Base-by-base conservation (phyloP, 352 stramenopile species). In the Globisporangium cederbergense region DNA sequence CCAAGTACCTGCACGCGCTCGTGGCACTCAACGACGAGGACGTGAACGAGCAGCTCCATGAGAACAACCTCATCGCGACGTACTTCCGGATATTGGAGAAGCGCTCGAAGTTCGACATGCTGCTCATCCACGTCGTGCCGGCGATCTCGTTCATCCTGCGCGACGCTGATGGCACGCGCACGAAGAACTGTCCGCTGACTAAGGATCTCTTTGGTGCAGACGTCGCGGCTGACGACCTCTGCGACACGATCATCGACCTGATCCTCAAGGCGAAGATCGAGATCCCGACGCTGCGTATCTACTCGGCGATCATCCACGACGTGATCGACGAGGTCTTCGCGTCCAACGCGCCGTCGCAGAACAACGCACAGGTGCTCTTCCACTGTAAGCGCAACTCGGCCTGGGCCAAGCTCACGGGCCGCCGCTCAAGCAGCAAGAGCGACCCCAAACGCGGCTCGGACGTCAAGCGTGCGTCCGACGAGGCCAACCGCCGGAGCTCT, bases 91-190 rank as follows among this genome's bases (percentile, higher is more conserved):
- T 90, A 40, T 63, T 95, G 11, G 75, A 86, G 59, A 75, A 77
- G 20, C 84, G 85, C 18, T 79, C 87, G 55, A 78, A 75, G 25
- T 93, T 92, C 40, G 87, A 95, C 55, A 95, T 95, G 87, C 72
- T 95, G 28, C 72, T 93, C n/a, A 93, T 95, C 55, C 87, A 93
- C 69, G 72, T 91, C 52, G 79, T 95, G 6, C 86, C 87, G 1
- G 81, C 84, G 1, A 80, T 95, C 28, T 83, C 83, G 11, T 95
- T 90, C 61, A 78, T 95, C 57, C 65, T 95, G 46, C 83, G 81
- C 38, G 87, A 95, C 72, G 75, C 70, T 11, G 85, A 93, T 42
- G 76, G 73, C 18, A 76, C 74, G 9, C 75, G 87, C 16, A 68
- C 76, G 1, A 87, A 85, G 22, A 87, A 91, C 58, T 93, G 83